Conservation (phyloP, 192 early-diverging fungal species). For the Podila verticillata region DNA sequence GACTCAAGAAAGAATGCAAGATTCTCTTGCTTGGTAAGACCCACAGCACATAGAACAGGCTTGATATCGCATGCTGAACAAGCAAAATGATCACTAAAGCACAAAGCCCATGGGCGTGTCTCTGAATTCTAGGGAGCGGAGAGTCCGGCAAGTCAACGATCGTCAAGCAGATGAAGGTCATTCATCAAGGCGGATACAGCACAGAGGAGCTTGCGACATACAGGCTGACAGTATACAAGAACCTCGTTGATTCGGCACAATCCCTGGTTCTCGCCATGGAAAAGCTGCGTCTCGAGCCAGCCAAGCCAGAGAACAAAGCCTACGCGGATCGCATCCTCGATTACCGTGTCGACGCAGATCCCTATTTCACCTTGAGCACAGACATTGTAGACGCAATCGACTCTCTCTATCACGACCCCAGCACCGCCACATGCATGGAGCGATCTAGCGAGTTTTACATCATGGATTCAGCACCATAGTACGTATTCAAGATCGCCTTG, state of each 20-base stretch:
- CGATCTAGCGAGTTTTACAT: conserved; percentile 87
- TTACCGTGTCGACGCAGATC: conserved; percentile 66
- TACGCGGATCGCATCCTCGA: conserved; percentile 50
- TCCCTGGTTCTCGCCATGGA: conserved; percentile 77
- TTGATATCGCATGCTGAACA: background rate
- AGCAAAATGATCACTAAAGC: background rate
- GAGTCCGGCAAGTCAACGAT: conserved; percentile 97
- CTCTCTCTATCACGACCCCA: conserved; percentile 76
- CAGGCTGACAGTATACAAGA: conserved; percentile 86
- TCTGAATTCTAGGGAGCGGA: conserved; percentile 71
- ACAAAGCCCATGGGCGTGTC: background rate
- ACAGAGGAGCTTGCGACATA: conserved; percentile 80
- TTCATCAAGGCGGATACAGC: conserved; percentile 92
- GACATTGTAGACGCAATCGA: conserved; percentile 79
- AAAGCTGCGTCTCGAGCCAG: conserved; percentile 66
- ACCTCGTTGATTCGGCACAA: conserved; percentile 86
- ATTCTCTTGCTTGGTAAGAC: conserved; percentile 73
- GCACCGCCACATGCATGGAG: conserved; percentile 70
- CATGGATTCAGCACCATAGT: conserved; percentile 94
- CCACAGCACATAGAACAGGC: too few relatives aligned
- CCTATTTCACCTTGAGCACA: conserved; percentile 60
- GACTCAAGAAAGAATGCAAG: conserved; percentile 76
- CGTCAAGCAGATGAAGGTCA: conserved; percentile 98
- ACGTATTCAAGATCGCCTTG: conserved; percentile 20
- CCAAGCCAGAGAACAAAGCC: conserved; percentile 58